Conservation (phyloP, 2,329 filamentous ascomycete species). For the Eutypella sp. region DNA sequence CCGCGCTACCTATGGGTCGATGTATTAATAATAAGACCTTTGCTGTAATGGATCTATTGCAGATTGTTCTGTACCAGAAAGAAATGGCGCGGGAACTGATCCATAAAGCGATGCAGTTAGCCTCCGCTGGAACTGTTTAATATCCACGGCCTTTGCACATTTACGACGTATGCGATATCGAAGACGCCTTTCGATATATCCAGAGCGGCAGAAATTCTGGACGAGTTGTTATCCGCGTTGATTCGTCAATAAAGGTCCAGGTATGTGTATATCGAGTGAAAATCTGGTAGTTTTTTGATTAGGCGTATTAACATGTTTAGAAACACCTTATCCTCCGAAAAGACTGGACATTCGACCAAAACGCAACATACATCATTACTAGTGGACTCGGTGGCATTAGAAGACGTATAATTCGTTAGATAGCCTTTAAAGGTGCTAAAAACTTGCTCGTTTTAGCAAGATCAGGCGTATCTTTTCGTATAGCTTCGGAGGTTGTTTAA, state of each 20-base stretch:
- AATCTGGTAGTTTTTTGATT: not conserved
- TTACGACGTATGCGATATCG: constrained; percentile 6
- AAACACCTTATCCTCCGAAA: not conserved
- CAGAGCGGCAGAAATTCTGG: not conserved
- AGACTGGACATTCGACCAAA: not conserved
- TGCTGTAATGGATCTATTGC: not conserved
- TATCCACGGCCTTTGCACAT: not conserved
- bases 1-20: not conserved
- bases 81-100: not conserved
- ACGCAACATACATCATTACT: not conserved
- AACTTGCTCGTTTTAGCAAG: not conserved
- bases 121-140: not conserved
- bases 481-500: not conserved
- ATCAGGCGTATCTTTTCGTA: not conserved
- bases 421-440: not conserved
- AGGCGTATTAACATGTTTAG: not conserved
- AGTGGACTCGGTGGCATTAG: not conserved
- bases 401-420: not conserved
- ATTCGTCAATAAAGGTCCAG: not conserved
- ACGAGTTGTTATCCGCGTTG: not conserved
- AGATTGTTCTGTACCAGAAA: not conserved
- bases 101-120: not conserved
- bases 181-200: not conserved
- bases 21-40: not conserved
- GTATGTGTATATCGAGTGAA: not conserved